Base-by-base conservation (phyloP, 371 early-diverging fungal genomes). In the Saksenaea vasiformis region DNA sequence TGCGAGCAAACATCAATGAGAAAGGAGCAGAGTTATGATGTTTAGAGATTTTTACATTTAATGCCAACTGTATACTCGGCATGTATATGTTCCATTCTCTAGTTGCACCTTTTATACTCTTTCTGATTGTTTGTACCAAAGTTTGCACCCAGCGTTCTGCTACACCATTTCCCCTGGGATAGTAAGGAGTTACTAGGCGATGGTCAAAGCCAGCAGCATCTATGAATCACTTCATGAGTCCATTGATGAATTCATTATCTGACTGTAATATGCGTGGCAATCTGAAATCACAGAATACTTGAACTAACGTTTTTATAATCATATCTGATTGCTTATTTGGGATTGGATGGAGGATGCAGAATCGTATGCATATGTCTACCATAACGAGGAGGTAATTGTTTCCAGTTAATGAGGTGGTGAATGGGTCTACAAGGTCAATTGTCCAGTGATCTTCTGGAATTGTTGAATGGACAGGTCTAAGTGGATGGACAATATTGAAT, bases 161-260 rank as follows among this genome's bases (percentile, higher is more conserved):
- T 3, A 53, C 56, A 11, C 62, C 71, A 54, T 70, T 70, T 19
- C 67, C 70, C 14, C 57, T n/a, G 1, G 67, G 70, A 35, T 61
- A 56, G 47, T 70, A 70, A 22, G 71, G 43, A 3, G 63, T 17
- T 10, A 67, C 57, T 5, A 65, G 31, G 4, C 67, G 31, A 56
- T 70, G 61, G 31, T 70, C 67, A 17, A 70, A 57, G 15, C 58
- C 35, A 13, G 62, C 15, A 0, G 22, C 15, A 17, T 37, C 24
- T 5, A 39, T 34, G 11, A 70, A 24, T 2, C 11, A 11, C 14
- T 36, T 31, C 19, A 70, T 47, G 2, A 66, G n/a, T 24, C 24
- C 8, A 44, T 70, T 70, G 3, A 67, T 64, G 36, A 66, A 67
- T 47, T 70, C 71, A 63, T 70, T 70, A 57, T 70, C 71, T 8